Conservation (phyloP, 2,329 filamentous ascomycete genomes). For the Lecanosticta acicola region DNA sequence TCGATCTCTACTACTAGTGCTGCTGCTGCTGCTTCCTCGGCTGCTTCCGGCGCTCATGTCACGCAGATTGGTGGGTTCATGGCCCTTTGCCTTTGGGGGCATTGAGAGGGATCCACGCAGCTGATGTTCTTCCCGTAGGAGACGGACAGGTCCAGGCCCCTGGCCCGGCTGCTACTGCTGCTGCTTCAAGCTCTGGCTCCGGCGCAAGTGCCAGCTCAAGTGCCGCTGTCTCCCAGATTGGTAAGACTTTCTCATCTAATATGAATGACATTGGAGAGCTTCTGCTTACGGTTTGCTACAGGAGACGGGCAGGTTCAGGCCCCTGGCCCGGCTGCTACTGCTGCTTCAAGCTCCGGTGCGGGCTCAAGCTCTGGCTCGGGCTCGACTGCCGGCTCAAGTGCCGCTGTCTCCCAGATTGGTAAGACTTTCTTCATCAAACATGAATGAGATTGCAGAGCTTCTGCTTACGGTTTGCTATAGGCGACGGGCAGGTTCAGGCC, state of each 20-base stretch:
- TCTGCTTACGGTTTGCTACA: no score
- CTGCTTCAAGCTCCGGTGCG: neutral
- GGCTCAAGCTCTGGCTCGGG: neutral
- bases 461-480: no score
- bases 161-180: neutral
- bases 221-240: no score
- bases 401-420: no score
- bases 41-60: conserved; percentile 2
- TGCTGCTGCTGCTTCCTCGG: neutral
- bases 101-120: no score
- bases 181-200: neutral
- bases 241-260: no score
- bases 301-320: conserved; percentile 6
- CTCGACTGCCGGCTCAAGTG: no score
- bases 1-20: neutral
- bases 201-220: no score
- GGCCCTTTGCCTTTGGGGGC: no score
- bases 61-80: conserved; percentile 7
- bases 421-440: no score
- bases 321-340: neutral
- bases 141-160: conserved; percentile 6
- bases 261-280: no score
- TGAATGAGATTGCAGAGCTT: no score
- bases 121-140: neutral
- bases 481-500: conserved; percentile 6